phyloP scores from a whole-genome alignment of 108 stramenopile genomes.

The Bacterosira constricta region DNA sequence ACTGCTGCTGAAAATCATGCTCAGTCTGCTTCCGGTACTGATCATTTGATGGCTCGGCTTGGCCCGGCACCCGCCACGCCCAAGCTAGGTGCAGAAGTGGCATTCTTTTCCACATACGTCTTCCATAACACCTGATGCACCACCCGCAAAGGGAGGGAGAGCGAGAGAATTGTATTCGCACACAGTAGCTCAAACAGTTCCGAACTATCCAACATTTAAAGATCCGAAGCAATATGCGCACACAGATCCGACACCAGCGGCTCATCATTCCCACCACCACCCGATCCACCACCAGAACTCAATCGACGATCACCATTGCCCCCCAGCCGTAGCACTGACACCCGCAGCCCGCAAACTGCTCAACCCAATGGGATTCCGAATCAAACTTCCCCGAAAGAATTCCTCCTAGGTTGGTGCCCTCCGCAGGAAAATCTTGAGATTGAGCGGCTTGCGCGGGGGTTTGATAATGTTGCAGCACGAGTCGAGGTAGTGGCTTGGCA shows the following conservation, averaged over 20 bases:
- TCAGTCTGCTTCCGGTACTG: conserved; percentile 60
- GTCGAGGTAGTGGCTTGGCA: conserved; percentile 59
- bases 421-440: conserved; percentile 78
- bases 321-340: conserved; percentile 13
- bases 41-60: conserved; percentile 56
- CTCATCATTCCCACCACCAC: conserved; percentile 44
- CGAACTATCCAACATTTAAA: conserved; percentile 86
- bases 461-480: conserved; percentile 68
- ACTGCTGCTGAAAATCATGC: conserved; percentile 68
- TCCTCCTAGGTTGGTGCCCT: conserved; percentile 89
- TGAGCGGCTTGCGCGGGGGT: conserved; percentile 80
- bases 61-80: conserved; percentile 48
- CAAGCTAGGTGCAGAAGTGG: conserved; percentile 55
- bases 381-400: conserved; percentile 80
- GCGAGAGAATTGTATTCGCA: conserved; percentile 84
- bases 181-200: conserved; percentile 78
- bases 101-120: conserved; percentile 48
- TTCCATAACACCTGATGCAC: conserved; percentile 81
- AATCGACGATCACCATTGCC: conserved; percentile 13
- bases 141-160: conserved; percentile 75
- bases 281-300: neutral
- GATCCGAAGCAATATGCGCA: conserved; percentile 76
- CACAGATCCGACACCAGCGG: conserved; percentile 76
- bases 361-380: conserved; percentile 74
- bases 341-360: conserved; percentile 40